These are phyloP conservation scores for Cystobasidium ongulense DNA, from an alignment of 768 basidiomycete genomes.

Conservation along the genomic window DNA sequence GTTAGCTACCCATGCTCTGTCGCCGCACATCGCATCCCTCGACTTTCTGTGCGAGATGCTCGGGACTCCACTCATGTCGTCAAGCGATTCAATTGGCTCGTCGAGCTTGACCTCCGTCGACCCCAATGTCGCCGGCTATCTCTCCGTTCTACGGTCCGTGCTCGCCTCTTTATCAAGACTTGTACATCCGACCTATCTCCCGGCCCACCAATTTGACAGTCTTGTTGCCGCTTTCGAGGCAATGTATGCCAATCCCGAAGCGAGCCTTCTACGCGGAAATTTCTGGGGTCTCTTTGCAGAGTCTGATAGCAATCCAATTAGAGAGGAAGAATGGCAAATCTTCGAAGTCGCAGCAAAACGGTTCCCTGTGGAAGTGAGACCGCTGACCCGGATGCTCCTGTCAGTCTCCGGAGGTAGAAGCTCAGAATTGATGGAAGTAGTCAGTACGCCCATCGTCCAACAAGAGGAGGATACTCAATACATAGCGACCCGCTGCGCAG, in stretches of 20 bases:
- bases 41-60: conserved; percentile 25
- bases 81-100: background rate
- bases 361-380: conserved; percentile 66
- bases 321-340: conserved; percentile 60
- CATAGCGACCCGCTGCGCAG: conserved; percentile 55
- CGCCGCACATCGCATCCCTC: conserved; percentile 33
- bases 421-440: background rate
- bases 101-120: background rate
- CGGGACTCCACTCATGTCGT: conserved; percentile 17
- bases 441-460: background rate
- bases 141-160: conserved; percentile 41
- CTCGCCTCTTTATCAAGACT: conserved; percentile 34
- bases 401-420: conserved; percentile 56
- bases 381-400: conserved; percentile 63
- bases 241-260: conserved; percentile 58
- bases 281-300: conserved; percentile 55
- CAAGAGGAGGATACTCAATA: conserved; percentile 28
- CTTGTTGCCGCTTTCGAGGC: conserved; percentile 70
- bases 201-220: conserved; percentile 55
- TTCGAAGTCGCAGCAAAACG: conserved; percentile 72
- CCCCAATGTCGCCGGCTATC: conserved; percentile 40
- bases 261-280: conserved; percentile 61
- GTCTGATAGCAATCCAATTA: conserved; percentile 51
- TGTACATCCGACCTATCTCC: conserved; percentile 34
- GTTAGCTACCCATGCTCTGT: conserved; percentile 36